phyloP scores from a whole-genome alignment of 371 early-diverging fungal genomes.

The Mucor irregularis region DNA sequence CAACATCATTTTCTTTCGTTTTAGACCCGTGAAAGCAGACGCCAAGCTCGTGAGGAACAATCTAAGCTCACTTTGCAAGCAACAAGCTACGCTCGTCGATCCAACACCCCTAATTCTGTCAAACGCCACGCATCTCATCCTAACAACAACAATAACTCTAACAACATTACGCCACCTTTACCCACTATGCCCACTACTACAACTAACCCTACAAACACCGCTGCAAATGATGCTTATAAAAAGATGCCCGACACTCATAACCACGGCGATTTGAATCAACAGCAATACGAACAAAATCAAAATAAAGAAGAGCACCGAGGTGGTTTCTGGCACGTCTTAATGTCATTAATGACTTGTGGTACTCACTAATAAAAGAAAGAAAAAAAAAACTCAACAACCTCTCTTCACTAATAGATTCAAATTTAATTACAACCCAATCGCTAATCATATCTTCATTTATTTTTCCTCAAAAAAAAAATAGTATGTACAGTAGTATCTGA shows the following conservation, averaged over 20 bases:
- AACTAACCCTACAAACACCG: neutral
- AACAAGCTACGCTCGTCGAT: slow-evolving; percentile 11
- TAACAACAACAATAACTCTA: neutral
- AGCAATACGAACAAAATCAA: slow-evolving; percentile 8
- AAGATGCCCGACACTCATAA: slow-evolving; percentile 21
- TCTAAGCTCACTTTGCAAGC: slow-evolving; percentile 12
- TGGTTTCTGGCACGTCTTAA: slow-evolving; percentile 26
- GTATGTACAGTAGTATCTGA: too few relatives aligned
- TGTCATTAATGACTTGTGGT: slow-evolving; percentile 33
- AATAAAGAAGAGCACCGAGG: slow-evolving; percentile 22
- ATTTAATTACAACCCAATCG: neutral
- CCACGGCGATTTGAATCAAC: slow-evolving; percentile 9
- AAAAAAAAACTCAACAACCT: neutral
- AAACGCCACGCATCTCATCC: slow-evolving; percentile 31
- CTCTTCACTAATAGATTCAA: neutral
- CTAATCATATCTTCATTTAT: neutral
- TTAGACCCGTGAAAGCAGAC: slow-evolving; percentile 26
- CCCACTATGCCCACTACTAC: slow-evolving; percentile 5
- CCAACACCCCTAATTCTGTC: slow-evolving; percentile 20
- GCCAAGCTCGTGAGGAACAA: slow-evolving; percentile 29
- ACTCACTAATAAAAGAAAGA: slow-evolving; percentile 14
- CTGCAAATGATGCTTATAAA: slow-evolving; percentile 11
- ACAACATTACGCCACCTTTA: slow-evolving; percentile 16
- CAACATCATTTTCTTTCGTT: slow-evolving; percentile 6
- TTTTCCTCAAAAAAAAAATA: too few relatives aligned